Evolutionary conservation across 106 monocot species (phyloP).

Genomic region (Apostasia ramifera): DNA sequence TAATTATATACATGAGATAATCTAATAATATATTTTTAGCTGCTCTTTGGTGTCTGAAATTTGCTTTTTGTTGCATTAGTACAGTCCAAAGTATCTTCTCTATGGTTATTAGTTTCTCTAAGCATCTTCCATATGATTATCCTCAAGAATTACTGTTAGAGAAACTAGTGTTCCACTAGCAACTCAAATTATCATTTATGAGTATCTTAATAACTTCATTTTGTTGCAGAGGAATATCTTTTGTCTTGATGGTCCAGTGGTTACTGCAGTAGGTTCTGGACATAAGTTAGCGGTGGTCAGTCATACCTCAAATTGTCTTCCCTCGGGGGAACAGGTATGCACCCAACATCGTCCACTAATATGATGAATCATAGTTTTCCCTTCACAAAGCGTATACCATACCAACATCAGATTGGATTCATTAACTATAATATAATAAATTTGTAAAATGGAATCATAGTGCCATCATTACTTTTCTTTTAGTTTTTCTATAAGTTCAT

Average conservation of each 20-base stretch:
- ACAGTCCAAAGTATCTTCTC: background rate
- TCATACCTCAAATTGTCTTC: slow-evolving; percentile 80
- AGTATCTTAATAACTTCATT: background rate
- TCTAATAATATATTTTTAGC: no score
- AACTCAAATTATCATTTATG: no score
- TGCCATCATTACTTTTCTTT: background rate
- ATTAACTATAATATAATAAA: background rate
- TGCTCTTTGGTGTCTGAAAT: background rate
- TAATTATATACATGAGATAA: no score
- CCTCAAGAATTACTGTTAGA: no score
- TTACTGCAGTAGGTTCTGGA: slow-evolving; percentile 68
- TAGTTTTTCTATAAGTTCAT: no score
- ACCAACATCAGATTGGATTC: background rate
- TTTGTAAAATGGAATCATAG: background rate
- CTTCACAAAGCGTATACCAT: background rate
- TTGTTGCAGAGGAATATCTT: slow-evolving; percentile 68
- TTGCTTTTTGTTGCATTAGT: slow-evolving; percentile 1
- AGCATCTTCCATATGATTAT: background rate
- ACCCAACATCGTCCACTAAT: background rate
- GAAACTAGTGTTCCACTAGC: no score
- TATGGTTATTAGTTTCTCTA: background rate
- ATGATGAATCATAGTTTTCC: background rate
- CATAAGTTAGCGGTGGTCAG: slow-evolving; percentile 74
- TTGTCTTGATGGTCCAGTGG: slow-evolving; percentile 74
- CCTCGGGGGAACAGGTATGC: slow-evolving; percentile 85